Evolutionary conservation across 2,329 filamentous ascomycete species (phyloP), one percentile per base, ranked within the genome.

Genomic region (Bipolaris zeicola): DNA sequence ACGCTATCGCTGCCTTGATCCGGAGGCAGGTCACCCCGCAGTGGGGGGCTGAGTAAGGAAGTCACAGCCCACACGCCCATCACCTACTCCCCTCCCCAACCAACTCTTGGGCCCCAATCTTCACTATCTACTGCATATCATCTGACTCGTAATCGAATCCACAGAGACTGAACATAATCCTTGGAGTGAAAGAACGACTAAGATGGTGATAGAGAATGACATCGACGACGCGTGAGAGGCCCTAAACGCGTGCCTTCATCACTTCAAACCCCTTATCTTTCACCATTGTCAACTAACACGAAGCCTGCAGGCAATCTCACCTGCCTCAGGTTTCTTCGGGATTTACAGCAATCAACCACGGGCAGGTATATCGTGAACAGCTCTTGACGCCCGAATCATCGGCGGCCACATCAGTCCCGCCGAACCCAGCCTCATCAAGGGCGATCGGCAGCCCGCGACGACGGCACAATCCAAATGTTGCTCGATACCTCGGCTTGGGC

Each of bases 331-430:
- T 53, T 3, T 54, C 60, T n/a, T 58, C 66, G 46, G 55, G 64
- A 26, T 71, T 71, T 34, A 72, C 65, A 13, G 65, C 71, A 3
- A 68, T 73, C 45, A 72, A 73, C 24, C 58, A 58, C 11, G 28
- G 28, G 28, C 10, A 3, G 28, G 28, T 31, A 13, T 10, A 31
- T 13, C 28, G 10, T 13, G 28, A 31, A 13, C 62, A 62, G 28
- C 50, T 57, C 18, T 51, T 55, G 28, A 57, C 60, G 16, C 60
- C 55, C 20, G 58, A 60, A 14, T 55, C 60, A 7, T 57, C 62
- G 39, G 33, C 46, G 42, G 8, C 53, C 6, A 28, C 28, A 37
- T 50, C 46, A 10, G 24, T 24, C 3, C 49, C 57, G 50, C 55
- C 49, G 11, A 54, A 43, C 24, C 52, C 60, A 22, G 24, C 42